Evolutionary conservation across 768 basidiomycete species (phyloP).

Genomic region (Leucosporidium scottii): DNA sequence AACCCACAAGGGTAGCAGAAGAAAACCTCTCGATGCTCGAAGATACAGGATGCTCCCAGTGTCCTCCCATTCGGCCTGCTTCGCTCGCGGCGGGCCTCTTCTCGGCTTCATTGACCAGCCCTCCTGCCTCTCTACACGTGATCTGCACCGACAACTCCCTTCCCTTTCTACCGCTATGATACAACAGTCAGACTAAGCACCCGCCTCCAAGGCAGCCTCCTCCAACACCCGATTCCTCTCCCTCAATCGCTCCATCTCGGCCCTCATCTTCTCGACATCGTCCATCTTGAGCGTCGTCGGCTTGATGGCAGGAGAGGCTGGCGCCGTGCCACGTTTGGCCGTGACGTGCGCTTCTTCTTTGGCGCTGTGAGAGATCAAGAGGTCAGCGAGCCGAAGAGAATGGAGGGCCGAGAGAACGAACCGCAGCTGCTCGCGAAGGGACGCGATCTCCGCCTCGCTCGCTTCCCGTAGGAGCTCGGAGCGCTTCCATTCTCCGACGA

Average conservation of each 20-base stretch:
- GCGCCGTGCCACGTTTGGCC: not conserved
- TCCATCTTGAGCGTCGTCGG: not conserved
- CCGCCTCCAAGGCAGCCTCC: constrained; percentile 1
- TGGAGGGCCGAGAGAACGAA: not conserved
- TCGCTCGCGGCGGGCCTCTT: too few relatives aligned
- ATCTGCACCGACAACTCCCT: too few relatives aligned
- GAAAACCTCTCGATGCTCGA: too few relatives aligned
- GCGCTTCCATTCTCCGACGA: constrained; percentile 26
- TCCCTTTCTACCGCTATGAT: too few relatives aligned
- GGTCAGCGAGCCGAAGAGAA: not conserved
- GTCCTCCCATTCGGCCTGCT: too few relatives aligned
- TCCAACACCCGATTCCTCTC: constrained; percentile 20
- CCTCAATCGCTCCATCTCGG: constrained; percentile 22
- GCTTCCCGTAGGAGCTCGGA: constrained; percentile 22
- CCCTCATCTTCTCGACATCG: constrained; percentile 7
- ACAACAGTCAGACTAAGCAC: too few relatives aligned
- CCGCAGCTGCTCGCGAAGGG: constrained; percentile 11
- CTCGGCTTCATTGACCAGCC: too few relatives aligned
- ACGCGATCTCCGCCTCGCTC: constrained; percentile 9
- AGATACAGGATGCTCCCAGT: too few relatives aligned
- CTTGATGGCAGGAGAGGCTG: not conserved
- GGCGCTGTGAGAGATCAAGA: not conserved
- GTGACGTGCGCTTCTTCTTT: not conserved
- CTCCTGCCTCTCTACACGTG: too few relatives aligned
- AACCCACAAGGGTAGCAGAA: too few relatives aligned